phyloP scores from a whole-genome alignment of 1,139 yeast genomes.

The Saccharomycopsis phalli region DNA sequence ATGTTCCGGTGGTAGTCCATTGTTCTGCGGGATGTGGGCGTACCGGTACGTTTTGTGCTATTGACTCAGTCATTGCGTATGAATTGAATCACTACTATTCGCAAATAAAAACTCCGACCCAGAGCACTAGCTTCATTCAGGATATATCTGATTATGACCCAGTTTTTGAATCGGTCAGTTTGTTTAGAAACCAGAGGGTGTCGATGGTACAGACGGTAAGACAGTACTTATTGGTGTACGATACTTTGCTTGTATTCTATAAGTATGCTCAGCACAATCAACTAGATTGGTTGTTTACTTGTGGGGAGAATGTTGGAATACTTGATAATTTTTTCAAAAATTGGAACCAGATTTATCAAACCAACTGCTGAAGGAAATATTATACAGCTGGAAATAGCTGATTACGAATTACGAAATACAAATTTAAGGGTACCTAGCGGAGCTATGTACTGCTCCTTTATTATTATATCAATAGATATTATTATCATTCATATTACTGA shows the following conservation, averaged over 20 bases:
- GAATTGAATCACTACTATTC: constrained; percentile 5
- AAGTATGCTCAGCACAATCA: constrained; percentile 4
- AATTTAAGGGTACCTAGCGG: not conserved
- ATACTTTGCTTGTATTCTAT: constrained; percentile 27
- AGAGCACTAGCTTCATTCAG: not conserved
- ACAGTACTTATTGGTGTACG: constrained; percentile 69
- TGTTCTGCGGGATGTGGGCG: constrained; percentile 94
- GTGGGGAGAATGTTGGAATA: constrained; percentile 1
- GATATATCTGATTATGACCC: constrained; percentile 34
- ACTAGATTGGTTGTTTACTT: constrained; percentile 1
- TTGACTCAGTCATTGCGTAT: constrained; percentile 35
- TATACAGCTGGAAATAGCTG: not conserved
- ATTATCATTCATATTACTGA: too few species aligned
- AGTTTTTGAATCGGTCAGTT: constrained; percentile 46
- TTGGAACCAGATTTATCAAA: constrained; percentile 1
- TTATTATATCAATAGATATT: not conserved
- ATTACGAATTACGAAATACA: not conserved
- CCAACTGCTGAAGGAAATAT: not conserved
- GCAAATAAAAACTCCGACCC: constrained; percentile 1
- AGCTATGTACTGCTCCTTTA: not conserved
- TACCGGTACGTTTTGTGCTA: constrained; percentile 76
- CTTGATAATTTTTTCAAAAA: constrained; percentile 6
- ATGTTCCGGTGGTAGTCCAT: constrained; percentile 54
- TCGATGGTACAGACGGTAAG: constrained; percentile 79
- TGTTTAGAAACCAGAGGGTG: constrained; percentile 60